Evolutionary conservation across 1,284 basidiomycete genomes (phyloP).

Genomic region (Sparassis latifolia): DNA sequence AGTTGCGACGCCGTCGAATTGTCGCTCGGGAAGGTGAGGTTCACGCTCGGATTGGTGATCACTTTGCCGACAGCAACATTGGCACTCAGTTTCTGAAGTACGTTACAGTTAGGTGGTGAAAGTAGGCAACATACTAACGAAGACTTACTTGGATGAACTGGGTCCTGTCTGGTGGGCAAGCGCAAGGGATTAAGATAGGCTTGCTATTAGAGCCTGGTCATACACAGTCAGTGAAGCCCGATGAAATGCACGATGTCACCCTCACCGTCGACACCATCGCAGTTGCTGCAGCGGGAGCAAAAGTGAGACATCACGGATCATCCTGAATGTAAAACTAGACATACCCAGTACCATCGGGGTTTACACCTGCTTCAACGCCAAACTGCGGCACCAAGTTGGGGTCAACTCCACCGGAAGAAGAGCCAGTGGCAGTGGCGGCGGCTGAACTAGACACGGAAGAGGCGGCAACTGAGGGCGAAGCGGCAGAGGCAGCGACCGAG

Average conservation of each 20-base stretch:
- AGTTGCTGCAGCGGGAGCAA: constrained; percentile 31
- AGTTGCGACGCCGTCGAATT: constrained; percentile 24
- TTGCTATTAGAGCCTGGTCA: constrained; percentile 36
- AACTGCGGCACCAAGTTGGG: constrained; percentile 21
- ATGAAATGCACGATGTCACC: too few relatives aligned
- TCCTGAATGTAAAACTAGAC: background rate
- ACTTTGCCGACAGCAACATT: constrained; percentile 33
- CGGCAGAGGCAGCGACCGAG: background rate
- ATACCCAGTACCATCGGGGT: constrained; percentile 18
- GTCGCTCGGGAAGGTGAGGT: constrained; percentile 30
- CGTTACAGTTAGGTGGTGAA: background rate
- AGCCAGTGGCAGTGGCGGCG: background rate
- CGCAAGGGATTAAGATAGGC: constrained; percentile 51
- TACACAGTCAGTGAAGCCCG: too few relatives aligned
- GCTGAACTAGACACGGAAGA: background rate
- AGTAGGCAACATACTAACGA: background rate
- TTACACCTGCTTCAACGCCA: constrained; percentile 17
- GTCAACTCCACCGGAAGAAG: constrained; percentile 3
- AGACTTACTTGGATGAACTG: constrained; percentile 38
- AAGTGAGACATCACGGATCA: background rate
- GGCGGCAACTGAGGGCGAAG: background rate
- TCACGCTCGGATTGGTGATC: constrained; percentile 31
- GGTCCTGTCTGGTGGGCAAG: constrained; percentile 49
- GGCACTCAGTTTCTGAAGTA: constrained; percentile 20
- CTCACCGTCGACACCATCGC: constrained; percentile 46